Evolutionary conservation across 1,284 basidiomycete genomes (phyloP).

Genomic region (Ustilago curta): DNA sequence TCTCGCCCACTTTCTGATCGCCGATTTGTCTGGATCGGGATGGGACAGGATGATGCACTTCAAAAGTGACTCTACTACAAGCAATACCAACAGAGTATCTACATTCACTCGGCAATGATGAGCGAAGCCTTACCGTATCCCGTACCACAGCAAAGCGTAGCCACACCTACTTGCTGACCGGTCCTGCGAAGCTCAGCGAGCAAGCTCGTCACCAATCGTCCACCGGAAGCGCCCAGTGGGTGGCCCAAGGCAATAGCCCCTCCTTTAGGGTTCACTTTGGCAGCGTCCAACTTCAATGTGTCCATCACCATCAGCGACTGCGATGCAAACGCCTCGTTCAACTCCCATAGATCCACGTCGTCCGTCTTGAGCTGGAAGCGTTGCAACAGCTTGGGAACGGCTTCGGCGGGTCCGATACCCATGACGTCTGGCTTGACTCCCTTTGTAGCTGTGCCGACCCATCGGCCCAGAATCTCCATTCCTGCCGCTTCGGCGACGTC

Average conservation of each 20-base stretch:
- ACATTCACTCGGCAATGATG: slow-evolving; percentile 59
- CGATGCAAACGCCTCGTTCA: slow-evolving; percentile 68
- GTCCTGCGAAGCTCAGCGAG: slow-evolving; percentile 63
- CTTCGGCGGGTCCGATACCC: slow-evolving; percentile 65
- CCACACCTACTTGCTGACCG: slow-evolving; percentile 60
- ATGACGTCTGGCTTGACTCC: slow-evolving; percentile 68
- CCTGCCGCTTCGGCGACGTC: slow-evolving; percentile 62
- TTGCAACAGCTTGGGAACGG: slow-evolving; percentile 62
- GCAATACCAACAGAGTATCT: not conserved
- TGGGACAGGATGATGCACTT: not conserved
- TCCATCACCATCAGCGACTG: slow-evolving; percentile 65
- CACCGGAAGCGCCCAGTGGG: slow-evolving; percentile 65
- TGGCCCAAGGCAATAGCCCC: slow-evolving; percentile 68
- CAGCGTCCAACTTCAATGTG: slow-evolving; percentile 53
- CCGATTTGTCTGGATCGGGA: not conserved
- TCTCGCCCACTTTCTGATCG: not conserved
- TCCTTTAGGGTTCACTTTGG: slow-evolving; percentile 66
- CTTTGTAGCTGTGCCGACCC: slow-evolving; percentile 59
- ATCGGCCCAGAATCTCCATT: slow-evolving; percentile 64
- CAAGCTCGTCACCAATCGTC: slow-evolving; percentile 62
- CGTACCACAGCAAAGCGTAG: slow-evolving; percentile 66
- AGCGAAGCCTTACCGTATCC: slow-evolving; percentile 64
- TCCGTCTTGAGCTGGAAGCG: slow-evolving; percentile 54
- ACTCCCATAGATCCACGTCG: slow-evolving; percentile 67
- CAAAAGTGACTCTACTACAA: not conserved